A percentile compares a stretch with the other conserved stretches of the same genome.
These are phyloP conservation scores for Fomes fomentarius DNA, from an alignment of 1,284 basidiomycete species.

Conservation along the genomic window DNA sequence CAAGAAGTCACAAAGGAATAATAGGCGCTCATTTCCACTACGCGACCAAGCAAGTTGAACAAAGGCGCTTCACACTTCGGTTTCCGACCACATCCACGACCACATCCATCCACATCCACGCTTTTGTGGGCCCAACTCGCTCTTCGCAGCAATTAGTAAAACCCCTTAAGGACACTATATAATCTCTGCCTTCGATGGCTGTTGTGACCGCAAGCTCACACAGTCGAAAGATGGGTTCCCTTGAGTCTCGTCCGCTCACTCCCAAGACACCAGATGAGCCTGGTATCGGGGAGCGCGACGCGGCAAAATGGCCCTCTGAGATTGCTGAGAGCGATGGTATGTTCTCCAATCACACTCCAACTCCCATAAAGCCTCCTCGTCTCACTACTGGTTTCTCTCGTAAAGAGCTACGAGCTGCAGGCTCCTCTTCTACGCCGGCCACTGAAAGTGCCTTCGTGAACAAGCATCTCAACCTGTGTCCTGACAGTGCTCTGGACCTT, in stretches of 20 bases:
- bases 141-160: too few relatives aligned
- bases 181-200: background rate
- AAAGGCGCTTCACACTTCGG: too few relatives aligned
- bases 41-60: too few relatives aligned
- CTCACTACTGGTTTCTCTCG: background rate
- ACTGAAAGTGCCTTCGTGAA: background rate
- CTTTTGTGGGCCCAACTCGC: too few relatives aligned
- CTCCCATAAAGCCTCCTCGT: background rate
- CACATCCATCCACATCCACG: too few relatives aligned
- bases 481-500: background rate
- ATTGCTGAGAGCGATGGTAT: background rate
- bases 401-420: background rate
- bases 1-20: too few relatives aligned
- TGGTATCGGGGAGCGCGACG: background rate
- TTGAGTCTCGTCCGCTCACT: background rate
- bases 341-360: background rate
- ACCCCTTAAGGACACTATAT: too few relatives aligned
- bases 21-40: too few relatives aligned
- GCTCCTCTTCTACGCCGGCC: background rate
- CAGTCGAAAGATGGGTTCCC: background rate
- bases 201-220: background rate
- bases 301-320: background rate
- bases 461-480: background rate
- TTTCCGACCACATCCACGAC: too few relatives aligned
- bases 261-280: background rate